A percentile compares a stretch with the other conserved stretches of the same genome.
Conservation (phyloP, 805 yeast genomes). For the Blastobotrys chiropterorum region DNA sequence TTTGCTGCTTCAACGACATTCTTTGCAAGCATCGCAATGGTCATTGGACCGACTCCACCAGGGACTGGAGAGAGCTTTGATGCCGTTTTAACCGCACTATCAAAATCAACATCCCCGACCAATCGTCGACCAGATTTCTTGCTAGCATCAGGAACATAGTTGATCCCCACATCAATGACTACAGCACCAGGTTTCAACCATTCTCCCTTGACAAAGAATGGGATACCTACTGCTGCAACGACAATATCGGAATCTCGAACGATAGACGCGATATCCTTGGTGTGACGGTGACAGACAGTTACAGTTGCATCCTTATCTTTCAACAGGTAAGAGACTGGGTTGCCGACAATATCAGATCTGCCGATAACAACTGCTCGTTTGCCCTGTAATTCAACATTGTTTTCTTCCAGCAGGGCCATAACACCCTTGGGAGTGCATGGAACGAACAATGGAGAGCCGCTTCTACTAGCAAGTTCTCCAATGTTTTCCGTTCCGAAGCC, state of each 20-base stretch:
- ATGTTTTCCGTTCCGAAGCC: conserved; percentile 87
- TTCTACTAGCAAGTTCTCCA: conserved; percentile 84
- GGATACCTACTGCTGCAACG: conserved; percentile 86
- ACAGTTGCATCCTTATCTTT: conserved; percentile 78
- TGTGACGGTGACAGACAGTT: conserved; percentile 74
- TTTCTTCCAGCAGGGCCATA: conserved; percentile 67
- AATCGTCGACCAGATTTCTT: conserved; percentile 73
- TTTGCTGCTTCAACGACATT: conserved; percentile 80
- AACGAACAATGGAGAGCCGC: conserved; percentile 73
- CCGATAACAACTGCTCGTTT: conserved; percentile 88
- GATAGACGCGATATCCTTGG: conserved; percentile 51
- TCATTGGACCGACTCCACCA: conserved; percentile 99
- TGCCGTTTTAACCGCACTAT: conserved; percentile 55
- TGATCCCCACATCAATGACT: conserved; percentile 93
- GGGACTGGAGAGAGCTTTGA: conserved; percentile 90
- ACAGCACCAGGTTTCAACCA: conserved; percentile 82
- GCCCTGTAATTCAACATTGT: conserved; percentile 65
- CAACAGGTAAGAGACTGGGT: conserved; percentile 82
- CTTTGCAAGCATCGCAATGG: conserved; percentile 89
- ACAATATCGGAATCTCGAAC: conserved; percentile 76
- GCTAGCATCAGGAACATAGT: conserved; percentile 69
- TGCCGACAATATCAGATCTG: conserved; percentile 92
- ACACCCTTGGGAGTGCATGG: conserved; percentile 98
- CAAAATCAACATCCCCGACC: conserved; percentile 94
- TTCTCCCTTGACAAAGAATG: conserved; percentile 78